Conservation (phyloP, 768 basidiomycete species). For the Pulveroboletus ravenelii region DNA sequence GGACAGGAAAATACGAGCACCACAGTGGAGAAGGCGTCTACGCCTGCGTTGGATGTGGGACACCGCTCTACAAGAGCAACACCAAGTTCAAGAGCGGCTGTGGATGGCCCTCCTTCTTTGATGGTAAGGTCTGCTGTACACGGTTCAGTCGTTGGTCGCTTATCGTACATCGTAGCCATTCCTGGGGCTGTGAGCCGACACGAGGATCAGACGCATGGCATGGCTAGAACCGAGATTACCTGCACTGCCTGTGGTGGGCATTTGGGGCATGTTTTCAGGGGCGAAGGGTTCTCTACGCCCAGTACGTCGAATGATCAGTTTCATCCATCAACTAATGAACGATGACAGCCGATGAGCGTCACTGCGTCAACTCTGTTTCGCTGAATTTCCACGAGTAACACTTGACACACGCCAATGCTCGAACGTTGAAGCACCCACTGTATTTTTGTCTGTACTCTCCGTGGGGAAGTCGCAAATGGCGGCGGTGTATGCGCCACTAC, state of each 20-base stretch:
- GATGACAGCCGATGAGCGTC: slow-evolving; percentile 67
- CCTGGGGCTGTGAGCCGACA: slow-evolving; percentile 84
- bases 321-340: background rate
- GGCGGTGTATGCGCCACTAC: too few relatives aligned
- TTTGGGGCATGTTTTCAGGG: slow-evolving; percentile 93
- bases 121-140: slow-evolving; percentile 45
- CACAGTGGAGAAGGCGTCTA: slow-evolving; percentile 65
- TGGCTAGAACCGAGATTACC: slow-evolving; percentile 77
- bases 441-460: background rate
- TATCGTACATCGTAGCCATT: slow-evolving; percentile 51
- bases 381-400: slow-evolving; percentile 55
- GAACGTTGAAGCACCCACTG: background rate
- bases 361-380: slow-evolving; percentile 88
- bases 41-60: slow-evolving; percentile 71
- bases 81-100: slow-evolving; percentile 93
- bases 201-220: slow-evolving; percentile 63
- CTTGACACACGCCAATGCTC: background rate
- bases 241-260: slow-evolving; percentile 92
- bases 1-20: slow-evolving; percentile 79
- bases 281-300: slow-evolving; percentile 77
- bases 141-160: background rate
- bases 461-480: background rate
- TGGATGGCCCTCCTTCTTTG: slow-evolving; percentile 98
- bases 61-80: slow-evolving; percentile 80
- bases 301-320: slow-evolving; percentile 43